Base-by-base conservation (phyloP, 2,329 filamentous ascomycete species). In the Myriosclerotinia curreyana region DNA sequence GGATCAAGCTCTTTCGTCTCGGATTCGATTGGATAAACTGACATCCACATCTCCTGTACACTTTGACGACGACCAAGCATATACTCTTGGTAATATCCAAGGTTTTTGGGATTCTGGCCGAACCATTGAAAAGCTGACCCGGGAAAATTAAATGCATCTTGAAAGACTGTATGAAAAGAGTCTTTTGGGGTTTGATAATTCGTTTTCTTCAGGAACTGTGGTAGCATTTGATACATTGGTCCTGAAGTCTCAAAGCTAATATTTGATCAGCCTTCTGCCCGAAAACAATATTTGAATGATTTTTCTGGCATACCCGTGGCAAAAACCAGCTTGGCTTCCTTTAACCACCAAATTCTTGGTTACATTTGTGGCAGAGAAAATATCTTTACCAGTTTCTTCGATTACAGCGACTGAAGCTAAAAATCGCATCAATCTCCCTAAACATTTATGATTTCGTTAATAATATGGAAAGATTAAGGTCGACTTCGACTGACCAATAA, bases 11-110 rank as follows among this genome's bases (percentile, higher is more conserved):
- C 46, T 48, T 48, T 48, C 2, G n/a, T 25, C 46, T 48, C 46
- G 11, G 46, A 22, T 48, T 48, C 46, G 28, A 53, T 22, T 20
- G 51, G 51, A 53, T 53, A 53, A 20, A 53, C 28, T 36, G 51
- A 34, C 20, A 53, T 20, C 51, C 51, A 53, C n/a, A 22, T 34
- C 15, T 34, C 28, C 3, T 53, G 15, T 14, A 25, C 8, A 38
- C 4, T 31, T 22, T 53, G 51, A 53, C 51, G 51, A 53, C 51
- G 51, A 22, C 28, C 28, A 53, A 25, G 28, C 51, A 53, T 53
- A 20, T 53, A 53, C 5, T 36, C 28, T 20, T 53, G 15, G 22
- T 20, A 53, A 15, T 53, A 38, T 34, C 20, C 28, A 22, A 53
- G 51, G 20, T 53, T 31, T 53, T 53, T 22, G 5, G 51, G 51